Evolutionary conservation across 768 basidiomycete species (phyloP).

Genomic region (Mycena haematopus): DNA sequence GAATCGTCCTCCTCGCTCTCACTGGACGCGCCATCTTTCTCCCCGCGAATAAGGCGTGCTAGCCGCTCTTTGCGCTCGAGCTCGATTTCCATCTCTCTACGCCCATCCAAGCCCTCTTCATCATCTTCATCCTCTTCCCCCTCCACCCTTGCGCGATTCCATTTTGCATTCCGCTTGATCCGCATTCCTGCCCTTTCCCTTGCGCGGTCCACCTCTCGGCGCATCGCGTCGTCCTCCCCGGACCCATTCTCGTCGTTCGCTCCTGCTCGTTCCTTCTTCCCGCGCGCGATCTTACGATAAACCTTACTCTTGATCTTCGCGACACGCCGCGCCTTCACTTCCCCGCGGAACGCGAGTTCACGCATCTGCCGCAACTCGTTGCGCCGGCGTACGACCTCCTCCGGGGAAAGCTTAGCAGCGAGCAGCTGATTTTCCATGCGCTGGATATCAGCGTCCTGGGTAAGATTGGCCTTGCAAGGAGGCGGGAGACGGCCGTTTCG

Average conservation of each 20-base stretch:
- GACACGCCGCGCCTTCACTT: slow-evolving; percentile 86
- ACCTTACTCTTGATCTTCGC: slow-evolving; percentile 97
- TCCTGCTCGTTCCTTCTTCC: slow-evolving; percentile 65
- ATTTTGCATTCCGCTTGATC: slow-evolving; percentile 89
- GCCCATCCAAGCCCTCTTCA: slow-evolving; percentile 51
- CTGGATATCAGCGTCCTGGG: slow-evolving; percentile 76
- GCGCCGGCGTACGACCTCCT: slow-evolving; percentile 85
- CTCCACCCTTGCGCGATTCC: slow-evolving; percentile 78
- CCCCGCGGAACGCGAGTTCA: slow-evolving; percentile 92
- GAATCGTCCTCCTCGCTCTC: slow-evolving; percentile 57
- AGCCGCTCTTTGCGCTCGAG: slow-evolving; percentile 81
- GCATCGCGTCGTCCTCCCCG: slow-evolving; percentile 65
- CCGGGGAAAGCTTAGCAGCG: slow-evolving; percentile 81
- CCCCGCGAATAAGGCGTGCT: slow-evolving; percentile 75
- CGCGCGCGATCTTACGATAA: slow-evolving; percentile 84
- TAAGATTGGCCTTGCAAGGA: slow-evolving; percentile 80
- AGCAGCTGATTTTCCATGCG: slow-evolving; percentile 72
- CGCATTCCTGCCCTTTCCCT: slow-evolving; percentile 87
- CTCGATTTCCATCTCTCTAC: slow-evolving; percentile 83
- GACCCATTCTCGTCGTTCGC: slow-evolving; percentile 51
- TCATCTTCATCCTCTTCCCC: slow-evolving; percentile 64
- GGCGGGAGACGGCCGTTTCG: slow-evolving; percentile 82
- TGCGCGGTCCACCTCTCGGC: slow-evolving; percentile 81
- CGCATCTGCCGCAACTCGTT: slow-evolving; percentile 87
- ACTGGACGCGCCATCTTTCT: slow-evolving; percentile 35